Conservation (phyloP, 176 grass and related monocot species). For the Pharus latifolius region DNA sequence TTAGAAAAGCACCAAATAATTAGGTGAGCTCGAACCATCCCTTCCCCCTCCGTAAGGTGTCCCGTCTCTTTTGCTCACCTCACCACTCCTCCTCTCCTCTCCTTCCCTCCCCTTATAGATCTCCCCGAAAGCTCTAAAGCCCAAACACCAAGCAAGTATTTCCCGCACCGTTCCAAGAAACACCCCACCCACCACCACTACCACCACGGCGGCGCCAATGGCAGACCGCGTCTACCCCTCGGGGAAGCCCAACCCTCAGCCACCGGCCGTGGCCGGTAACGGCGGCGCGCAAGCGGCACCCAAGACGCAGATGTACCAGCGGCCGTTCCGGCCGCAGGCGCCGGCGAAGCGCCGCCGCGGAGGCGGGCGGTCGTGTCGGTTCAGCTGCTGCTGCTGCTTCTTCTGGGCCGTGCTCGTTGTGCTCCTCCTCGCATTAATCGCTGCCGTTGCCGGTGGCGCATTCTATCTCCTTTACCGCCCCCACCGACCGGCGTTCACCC, state of each 20-base stretch:
- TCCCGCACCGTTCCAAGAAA: background rate
- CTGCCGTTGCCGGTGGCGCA: slow-evolving; percentile 52
- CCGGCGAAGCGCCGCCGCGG: slow-evolving; percentile 47
- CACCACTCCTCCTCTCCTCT: slow-evolving; percentile 4
- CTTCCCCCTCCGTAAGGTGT: slow-evolving; percentile 55
- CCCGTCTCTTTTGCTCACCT: slow-evolving; percentile 62
- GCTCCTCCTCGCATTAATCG: slow-evolving; percentile 57
- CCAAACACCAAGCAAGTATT: too few relatives aligned
- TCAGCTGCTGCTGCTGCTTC: slow-evolving; percentile 66
- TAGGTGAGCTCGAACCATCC: slow-evolving; percentile 69
- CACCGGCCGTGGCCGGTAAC: slow-evolving; percentile 17
- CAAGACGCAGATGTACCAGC: slow-evolving; percentile 65
- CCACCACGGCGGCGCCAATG: background rate
- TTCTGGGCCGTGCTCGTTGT: slow-evolving; percentile 58
- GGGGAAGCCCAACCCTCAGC: slow-evolving; percentile 57
- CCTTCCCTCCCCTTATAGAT: slow-evolving; percentile 30
- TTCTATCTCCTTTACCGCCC: slow-evolving; percentile 92
- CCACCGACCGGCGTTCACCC: slow-evolving; percentile 72
- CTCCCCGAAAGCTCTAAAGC: slow-evolving; percentile 9
- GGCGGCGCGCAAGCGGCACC: slow-evolving; percentile 13
- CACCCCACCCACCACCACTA: background rate
- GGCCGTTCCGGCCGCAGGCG: slow-evolving; percentile 67
- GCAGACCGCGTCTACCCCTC: slow-evolving; percentile 36
- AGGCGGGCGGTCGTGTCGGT: slow-evolving; percentile 38
- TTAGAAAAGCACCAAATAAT: slow-evolving; percentile 41